Percentiles rank a stretch among this genome's conserved stretches.
Evolutionary conservation across 495 filamentous ascomycete species (phyloP).

Genomic region (Xylaria flabelliformis): DNA sequence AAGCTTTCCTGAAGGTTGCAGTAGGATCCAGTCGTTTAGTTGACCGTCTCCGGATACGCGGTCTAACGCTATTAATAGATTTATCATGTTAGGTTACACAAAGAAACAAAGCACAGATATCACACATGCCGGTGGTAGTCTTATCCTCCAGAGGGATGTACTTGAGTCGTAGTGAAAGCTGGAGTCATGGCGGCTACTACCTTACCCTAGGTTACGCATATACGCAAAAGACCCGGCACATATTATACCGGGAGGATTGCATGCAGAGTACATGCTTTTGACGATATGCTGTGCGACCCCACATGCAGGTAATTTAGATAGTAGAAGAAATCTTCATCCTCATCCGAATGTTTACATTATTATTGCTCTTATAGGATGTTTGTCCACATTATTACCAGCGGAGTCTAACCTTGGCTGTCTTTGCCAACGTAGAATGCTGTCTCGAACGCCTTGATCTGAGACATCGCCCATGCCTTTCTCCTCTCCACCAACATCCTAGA

Average conservation of each 20-base stretch:
- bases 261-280: not conserved
- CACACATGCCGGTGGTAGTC: not conserved
- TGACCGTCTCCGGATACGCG: not conserved
- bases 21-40: not conserved
- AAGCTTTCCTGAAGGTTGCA: not conserved
- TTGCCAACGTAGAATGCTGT: not conserved
- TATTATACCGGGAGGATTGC: not conserved
- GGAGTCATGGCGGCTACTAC: not conserved
- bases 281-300: not conserved
- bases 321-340: not conserved
- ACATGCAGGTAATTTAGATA: not conserved
- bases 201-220: not conserved
- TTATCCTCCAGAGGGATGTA: not conserved
- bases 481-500: not conserved
- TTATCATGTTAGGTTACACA: not conserved
- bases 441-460: conserved; percentile 9
- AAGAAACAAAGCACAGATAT: not conserved
- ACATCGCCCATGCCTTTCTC: not conserved
- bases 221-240: too few species aligned
- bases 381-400: not conserved
- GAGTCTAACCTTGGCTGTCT: not conserved
- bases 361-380: not conserved
- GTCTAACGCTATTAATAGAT: not conserved
- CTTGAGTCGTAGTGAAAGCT: too few species aligned
- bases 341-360: not conserved